phyloP scores from a whole-genome alignment of 768 basidiomycete species.

The Russula olivacea region DNA sequence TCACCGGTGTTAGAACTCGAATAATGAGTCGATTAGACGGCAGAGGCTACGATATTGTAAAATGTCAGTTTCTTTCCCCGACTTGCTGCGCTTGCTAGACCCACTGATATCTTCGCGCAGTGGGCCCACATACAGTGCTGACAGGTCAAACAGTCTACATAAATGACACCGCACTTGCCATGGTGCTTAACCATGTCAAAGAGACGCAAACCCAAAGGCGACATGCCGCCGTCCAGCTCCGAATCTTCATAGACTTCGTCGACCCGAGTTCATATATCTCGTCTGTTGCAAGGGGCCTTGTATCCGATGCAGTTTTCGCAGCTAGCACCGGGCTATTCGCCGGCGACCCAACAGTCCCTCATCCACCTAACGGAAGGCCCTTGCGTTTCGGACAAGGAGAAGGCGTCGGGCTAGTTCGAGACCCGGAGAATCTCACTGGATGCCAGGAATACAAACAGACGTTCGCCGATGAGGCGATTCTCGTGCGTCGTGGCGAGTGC shows the following conservation, averaged over 20 bases:
- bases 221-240: slow-evolving; percentile 48
- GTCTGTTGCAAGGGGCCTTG: slow-evolving; percentile 35
- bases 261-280: slow-evolving; percentile 44
- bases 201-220: slow-evolving; percentile 26
- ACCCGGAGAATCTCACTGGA: slow-evolving; percentile 49
- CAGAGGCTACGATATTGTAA: slow-evolving; percentile 80
- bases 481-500: slow-evolving; percentile 75
- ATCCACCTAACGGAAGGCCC: slow-evolving; percentile 26
- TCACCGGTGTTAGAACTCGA: slow-evolving; percentile 71
- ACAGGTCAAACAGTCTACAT: slow-evolving; percentile 79
- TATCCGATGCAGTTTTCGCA: slow-evolving; percentile 44
- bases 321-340: slow-evolving; percentile 71
- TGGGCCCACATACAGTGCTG: slow-evolving; percentile 75
- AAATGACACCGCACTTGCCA: slow-evolving; percentile 53
- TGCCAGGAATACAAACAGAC: slow-evolving; percentile 49
- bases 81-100: not conserved
- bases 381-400: slow-evolving; percentile 45
- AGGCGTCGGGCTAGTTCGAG: slow-evolving; percentile 52
- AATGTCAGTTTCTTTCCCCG: slow-evolving; percentile 46
- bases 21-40: slow-evolving; percentile 78
- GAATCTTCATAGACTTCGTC: slow-evolving; percentile 48
- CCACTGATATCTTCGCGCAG: slow-evolving; percentile 34
- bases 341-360: slow-evolving; percentile 44
- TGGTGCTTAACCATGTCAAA: slow-evolving; percentile 30
- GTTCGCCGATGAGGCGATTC: slow-evolving; percentile 48